Percentiles rank a stretch among this genome's conserved stretches.
Conservation (phyloP, 192 early-diverging fungal genomes). For the Coemansia sp. region DNA sequence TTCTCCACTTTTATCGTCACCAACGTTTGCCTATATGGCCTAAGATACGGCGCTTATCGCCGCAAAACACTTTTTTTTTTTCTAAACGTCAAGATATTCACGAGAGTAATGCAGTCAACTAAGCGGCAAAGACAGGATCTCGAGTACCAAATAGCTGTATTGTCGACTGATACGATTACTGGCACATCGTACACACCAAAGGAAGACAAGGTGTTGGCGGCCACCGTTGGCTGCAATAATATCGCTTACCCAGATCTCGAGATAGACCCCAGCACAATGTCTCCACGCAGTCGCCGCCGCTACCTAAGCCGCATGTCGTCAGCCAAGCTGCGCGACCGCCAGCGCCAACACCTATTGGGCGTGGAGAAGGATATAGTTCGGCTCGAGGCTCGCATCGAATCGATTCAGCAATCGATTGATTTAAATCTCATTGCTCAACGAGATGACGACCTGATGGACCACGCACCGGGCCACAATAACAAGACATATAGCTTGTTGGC, state of each 20-base stretch:
- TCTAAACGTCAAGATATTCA: neutral
- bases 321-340: slow-evolving; percentile 46
- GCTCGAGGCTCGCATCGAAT: slow-evolving; percentile 28
- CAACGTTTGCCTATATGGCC: neutral
- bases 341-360: slow-evolving; percentile 23
- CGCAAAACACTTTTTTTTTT: neutral
- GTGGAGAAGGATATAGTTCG: slow-evolving; percentile 19
- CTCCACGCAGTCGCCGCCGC: slow-evolving; percentile 47
- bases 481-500: neutral
- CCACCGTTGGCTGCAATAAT: neutral
- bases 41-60: neutral
- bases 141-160: neutral
- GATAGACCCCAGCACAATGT: slow-evolving; percentile 19
- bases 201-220: neutral
- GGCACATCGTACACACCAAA: neutral
- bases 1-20: neutral
- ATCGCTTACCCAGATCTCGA: neutral
- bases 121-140: neutral
- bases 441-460: neutral
- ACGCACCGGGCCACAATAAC: neutral
- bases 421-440: neutral
- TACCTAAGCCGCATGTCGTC: slow-evolving; percentile 50
- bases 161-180: neutral
- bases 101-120: too few relatives aligned
- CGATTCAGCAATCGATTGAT: slow-evolving; percentile 21